Evolutionary conservation across 208 protist species (phyloP).

Genomic region (Leishmania guyanensis): DNA sequence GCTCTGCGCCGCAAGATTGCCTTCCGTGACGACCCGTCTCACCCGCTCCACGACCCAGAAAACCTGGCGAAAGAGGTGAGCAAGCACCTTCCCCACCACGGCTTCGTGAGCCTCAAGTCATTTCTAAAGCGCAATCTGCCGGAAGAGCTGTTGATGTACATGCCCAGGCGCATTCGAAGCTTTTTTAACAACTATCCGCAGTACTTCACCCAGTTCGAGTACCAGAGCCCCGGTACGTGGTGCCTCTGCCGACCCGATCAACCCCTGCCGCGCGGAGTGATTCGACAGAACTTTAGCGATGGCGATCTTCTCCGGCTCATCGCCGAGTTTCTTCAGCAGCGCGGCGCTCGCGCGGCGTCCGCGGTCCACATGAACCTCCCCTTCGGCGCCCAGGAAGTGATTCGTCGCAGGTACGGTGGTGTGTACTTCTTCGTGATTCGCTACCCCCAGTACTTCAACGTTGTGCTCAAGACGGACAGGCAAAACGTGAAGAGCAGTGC

Average conservation of each 20-base stretch:
- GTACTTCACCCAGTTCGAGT: constrained; percentile 89
- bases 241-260: constrained; percentile 71
- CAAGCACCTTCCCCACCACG: constrained; percentile 72
- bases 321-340: constrained; percentile 73
- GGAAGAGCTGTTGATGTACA: constrained; percentile 75
- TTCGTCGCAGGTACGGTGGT: constrained; percentile 75
- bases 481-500: constrained; percentile 69
- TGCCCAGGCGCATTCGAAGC: constrained; percentile 69
- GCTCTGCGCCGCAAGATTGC: constrained; percentile 78
- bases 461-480: constrained; percentile 73
- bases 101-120: constrained; percentile 62
- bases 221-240: constrained; percentile 70
- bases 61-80: constrained; percentile 86
- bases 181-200: constrained; percentile 88
- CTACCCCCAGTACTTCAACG: constrained; percentile 81
- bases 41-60: constrained; percentile 89
- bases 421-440: constrained; percentile 77
- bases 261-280: constrained; percentile 80
- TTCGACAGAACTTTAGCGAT: constrained; percentile 78
- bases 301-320: constrained; percentile 78
- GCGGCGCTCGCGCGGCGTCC: constrained; percentile 40
- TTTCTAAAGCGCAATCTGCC: constrained; percentile 73
- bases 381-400: constrained; percentile 72
- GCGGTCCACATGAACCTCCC: constrained; percentile 69
- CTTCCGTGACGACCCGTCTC: constrained; percentile 80